Evolutionary conservation across 2,329 filamentous ascomycete genomes (phyloP).

Genomic region (Dryadomyces quercus-mongolicae): DNA sequence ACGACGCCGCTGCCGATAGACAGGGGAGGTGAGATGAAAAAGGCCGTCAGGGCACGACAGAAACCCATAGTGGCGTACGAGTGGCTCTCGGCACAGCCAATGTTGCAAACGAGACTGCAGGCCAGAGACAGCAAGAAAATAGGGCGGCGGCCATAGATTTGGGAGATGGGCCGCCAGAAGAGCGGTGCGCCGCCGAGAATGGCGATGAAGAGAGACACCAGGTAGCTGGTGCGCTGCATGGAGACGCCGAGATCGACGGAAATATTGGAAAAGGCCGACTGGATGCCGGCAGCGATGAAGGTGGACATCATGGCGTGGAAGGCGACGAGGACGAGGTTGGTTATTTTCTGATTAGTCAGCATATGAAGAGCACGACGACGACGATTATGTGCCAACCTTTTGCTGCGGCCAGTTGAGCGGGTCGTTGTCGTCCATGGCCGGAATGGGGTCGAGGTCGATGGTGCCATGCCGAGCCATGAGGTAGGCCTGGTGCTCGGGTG

Average conservation of each 20-base stretch:
- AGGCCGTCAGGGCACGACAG: slow-evolving; percentile 37
- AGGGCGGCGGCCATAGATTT: slow-evolving; percentile 39
- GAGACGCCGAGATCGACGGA: slow-evolving; percentile 34
- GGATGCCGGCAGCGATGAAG: slow-evolving; percentile 41
- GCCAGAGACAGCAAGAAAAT: slow-evolving; percentile 39
- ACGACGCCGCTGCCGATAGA: slow-evolving; percentile 43
- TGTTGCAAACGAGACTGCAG: slow-evolving; percentile 33
- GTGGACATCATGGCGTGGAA: slow-evolving; percentile 46
- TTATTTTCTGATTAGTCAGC: slow-evolving; percentile 27
- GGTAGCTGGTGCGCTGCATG: slow-evolving; percentile 36
- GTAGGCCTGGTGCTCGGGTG: slow-evolving; percentile 4
- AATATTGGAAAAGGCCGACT: slow-evolving; percentile 41
- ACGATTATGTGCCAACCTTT: neutral
- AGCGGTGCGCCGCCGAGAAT: slow-evolving; percentile 40
- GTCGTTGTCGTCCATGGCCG: slow-evolving; percentile 4
- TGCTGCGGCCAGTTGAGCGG: slow-evolving; percentile 6
- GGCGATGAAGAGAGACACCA: slow-evolving; percentile 42
- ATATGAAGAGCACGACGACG: neutral
- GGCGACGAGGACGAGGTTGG: slow-evolving; percentile 40
- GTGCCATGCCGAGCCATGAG: slow-evolving; percentile 6
- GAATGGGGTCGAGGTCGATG: slow-evolving; percentile 4
- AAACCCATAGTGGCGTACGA: slow-evolving; percentile 35
- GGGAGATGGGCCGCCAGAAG: slow-evolving; percentile 43
- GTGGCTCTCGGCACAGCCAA: slow-evolving; percentile 38
- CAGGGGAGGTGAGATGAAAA: slow-evolving; percentile 42